A percentile compares a stretch with the other conserved stretches of the same genome.
These are phyloP conservation scores for Hymenoscyphus infarciens DNA, from an alignment of 2,329 filamentous ascomycete species.

Conservation along the genomic window DNA sequence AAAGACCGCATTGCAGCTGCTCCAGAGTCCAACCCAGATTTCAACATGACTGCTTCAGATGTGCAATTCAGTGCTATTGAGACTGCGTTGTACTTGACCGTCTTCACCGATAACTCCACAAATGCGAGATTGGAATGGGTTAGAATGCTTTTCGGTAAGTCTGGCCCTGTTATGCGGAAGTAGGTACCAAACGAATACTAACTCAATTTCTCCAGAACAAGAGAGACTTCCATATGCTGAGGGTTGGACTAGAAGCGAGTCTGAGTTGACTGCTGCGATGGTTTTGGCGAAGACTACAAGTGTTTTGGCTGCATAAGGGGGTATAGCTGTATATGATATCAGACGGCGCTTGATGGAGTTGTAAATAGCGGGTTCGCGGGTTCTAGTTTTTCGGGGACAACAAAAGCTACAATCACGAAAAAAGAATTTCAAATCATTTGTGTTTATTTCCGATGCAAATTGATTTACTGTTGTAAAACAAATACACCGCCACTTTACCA, in stretches of 20 bases:
- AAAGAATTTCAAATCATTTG: too few relatives aligned
- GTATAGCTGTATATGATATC: not conserved
- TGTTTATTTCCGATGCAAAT: too few relatives aligned
- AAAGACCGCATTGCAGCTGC: constrained; percentile 1
- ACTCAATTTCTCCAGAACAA: constrained; percentile 4
- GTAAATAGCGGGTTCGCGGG: not conserved
- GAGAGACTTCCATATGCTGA: constrained; percentile 14
- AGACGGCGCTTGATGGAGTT: not conserved
- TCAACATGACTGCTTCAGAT: constrained; percentile 9
- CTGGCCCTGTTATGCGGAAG: not conserved
- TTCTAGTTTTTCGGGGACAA: too few relatives aligned
- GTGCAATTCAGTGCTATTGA: constrained; percentile 7
- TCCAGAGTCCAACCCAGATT: constrained; percentile 7
- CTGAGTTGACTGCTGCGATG: constrained; percentile 9
- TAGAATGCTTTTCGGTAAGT: constrained; percentile 14
- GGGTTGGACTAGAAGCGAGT: constrained; percentile 9
- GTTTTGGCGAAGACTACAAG: constrained; percentile 5
- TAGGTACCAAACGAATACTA: not conserved
- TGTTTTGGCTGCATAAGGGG: not conserved
- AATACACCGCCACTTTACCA: too few relatives aligned
- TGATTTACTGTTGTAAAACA: too few relatives aligned
- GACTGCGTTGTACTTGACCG: constrained; percentile 10
- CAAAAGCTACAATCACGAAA: too few relatives aligned
- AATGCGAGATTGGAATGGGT: constrained; percentile 11
- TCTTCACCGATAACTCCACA: constrained; percentile 10